Percentiles rank a stretch among this genome's conserved stretches.
Evolutionary conservation across 371 early-diverging fungal genomes (phyloP).

Genomic region (Mortierella sp.): DNA sequence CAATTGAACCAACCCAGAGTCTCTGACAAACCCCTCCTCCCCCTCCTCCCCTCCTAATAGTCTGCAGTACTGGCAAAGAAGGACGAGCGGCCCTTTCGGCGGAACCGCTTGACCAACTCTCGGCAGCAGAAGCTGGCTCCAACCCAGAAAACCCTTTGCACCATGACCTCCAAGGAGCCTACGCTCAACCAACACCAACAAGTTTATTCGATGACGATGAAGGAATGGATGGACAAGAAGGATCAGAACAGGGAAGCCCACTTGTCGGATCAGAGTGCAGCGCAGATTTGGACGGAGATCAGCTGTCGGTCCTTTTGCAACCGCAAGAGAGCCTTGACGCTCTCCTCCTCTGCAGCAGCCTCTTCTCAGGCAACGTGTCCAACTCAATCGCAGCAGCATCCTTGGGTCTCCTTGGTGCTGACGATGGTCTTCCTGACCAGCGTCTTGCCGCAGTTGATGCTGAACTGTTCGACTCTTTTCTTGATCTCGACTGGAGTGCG

Average conservation of each 20-base stretch:
- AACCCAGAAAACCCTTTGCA: constrained; percentile 40
- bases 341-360: constrained; percentile 56
- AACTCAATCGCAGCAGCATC: constrained; percentile 9
- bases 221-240: constrained; percentile 43
- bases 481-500: constrained; percentile 56
- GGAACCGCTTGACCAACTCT: constrained; percentile 52
- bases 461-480: constrained; percentile 57
- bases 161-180: constrained; percentile 24
- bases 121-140: constrained; percentile 57
- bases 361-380: constrained; percentile 34
- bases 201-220: constrained; percentile 54
- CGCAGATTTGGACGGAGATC: constrained; percentile 50
- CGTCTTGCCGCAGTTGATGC: constrained; percentile 55
- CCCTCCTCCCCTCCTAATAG: constrained; percentile 7
- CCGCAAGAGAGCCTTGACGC: constrained; percentile 52
- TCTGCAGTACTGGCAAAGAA: constrained; percentile 58
- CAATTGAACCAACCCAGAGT: not conserved
- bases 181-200: constrained; percentile 39
- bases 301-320: constrained; percentile 55
- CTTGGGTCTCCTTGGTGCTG: constrained; percentile 23
- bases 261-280: constrained; percentile 42
- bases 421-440: constrained; percentile 37
- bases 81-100: constrained; percentile 33
- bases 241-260: constrained; percentile 52
- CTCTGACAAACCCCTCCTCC: not conserved